Conservation (phyloP, 169 alveolate genomes). For the Plasmodium coatneyi region DNA sequence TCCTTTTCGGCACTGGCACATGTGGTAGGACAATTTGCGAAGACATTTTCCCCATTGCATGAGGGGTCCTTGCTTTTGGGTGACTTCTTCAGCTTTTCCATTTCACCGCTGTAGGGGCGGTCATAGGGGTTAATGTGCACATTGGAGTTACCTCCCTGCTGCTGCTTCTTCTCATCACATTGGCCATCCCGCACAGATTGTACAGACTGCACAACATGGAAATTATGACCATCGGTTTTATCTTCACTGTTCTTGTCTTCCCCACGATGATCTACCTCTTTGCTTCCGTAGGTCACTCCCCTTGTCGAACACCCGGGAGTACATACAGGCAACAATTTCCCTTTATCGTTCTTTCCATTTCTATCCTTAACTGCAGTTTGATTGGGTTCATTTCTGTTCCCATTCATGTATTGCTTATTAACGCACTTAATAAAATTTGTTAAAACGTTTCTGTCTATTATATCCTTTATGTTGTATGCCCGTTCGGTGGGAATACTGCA, state of each 20-base stretch:
- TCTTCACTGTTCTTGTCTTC: not conserved
- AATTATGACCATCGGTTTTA: not conserved
- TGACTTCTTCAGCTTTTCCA: not conserved
- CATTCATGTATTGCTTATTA: not conserved
- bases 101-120: not conserved
- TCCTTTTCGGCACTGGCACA: not conserved
- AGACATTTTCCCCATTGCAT: not conserved
- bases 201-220: too few relatives aligned
- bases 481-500: not conserved
- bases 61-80: not conserved
- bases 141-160: not conserved
- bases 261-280: not conserved
- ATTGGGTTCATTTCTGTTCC: not conserved
- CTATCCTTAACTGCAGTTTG: not conserved
- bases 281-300: not conserved
- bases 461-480: slow-evolving; percentile 1
- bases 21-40: not conserved
- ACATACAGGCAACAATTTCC: not conserved
- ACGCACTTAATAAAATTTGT: slow-evolving; percentile 29
- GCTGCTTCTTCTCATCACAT: not conserved
- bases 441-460: slow-evolving; percentile 24
- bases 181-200: too few relatives aligned
- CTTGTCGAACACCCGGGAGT: not conserved
- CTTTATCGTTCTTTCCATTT: not conserved
- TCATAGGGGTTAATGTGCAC: not conserved